Percentiles rank a stretch among this genome's conserved stretches.
These are phyloP conservation scores for Dillenia suffruticosa DNA, from an alignment of 164 flowering plant species.

Conservation along the genomic window DNA sequence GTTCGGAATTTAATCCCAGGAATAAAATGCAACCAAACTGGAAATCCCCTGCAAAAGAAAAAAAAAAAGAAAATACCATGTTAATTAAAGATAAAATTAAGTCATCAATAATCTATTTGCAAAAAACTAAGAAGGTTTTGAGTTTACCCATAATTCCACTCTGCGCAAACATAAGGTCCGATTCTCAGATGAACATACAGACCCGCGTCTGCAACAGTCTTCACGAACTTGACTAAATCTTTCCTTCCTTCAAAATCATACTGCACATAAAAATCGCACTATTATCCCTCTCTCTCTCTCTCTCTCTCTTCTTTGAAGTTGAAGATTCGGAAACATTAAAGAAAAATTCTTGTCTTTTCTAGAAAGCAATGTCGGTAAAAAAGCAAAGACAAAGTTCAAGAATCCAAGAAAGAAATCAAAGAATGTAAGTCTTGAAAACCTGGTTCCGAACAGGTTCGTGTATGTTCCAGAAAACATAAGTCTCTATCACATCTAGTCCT, in stretches of 20 bases:
- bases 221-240: conserved; percentile 82
- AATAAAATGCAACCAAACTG: conserved; percentile 93
- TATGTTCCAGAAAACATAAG: conserved; percentile 89
- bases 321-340: too few species aligned
- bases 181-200: conserved; percentile 79
- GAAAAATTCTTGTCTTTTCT: too few species aligned
- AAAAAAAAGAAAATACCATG: not conserved
- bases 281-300: too few species aligned
- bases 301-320: too few species aligned
- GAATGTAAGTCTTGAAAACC: conserved; percentile 22
- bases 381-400: too few species aligned
- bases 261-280: conserved; percentile 27
- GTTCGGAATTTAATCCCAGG: conserved; percentile 85
- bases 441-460: conserved; percentile 81
- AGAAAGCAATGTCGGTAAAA: too few species aligned
- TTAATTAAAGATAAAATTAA: not conserved
- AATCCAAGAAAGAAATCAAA: not conserved
- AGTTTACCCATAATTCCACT: conserved; percentile 91
- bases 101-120: not conserved
- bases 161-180: conserved; percentile 97
- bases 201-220: conserved; percentile 75
- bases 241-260: conserved; percentile 83
- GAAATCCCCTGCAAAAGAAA: conserved; percentile 70
- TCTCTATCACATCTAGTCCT: conserved; percentile 89
- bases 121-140: not conserved